A percentile compares a stretch with the other conserved stretches of the same genome.
phyloP scores from a whole-genome alignment of 192 early-diverging fungal genomes.

The Backusella liffmaniae region DNA sequence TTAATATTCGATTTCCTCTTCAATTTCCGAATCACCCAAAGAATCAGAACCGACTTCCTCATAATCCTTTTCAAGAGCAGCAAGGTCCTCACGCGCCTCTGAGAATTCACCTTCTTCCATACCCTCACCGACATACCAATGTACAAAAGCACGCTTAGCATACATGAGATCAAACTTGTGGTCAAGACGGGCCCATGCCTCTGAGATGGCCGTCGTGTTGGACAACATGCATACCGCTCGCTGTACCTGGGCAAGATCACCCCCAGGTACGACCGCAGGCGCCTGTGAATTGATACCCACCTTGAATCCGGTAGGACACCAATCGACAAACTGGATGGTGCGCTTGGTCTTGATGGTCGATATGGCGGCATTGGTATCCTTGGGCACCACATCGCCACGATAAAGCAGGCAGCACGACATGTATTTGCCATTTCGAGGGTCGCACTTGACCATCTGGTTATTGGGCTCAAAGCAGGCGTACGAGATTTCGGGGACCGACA shows the following conservation, averaged over 20 bases:
- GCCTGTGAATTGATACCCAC: constrained; percentile 96
- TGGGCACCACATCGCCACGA: constrained; percentile 98
- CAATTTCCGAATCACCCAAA: constrained; percentile 78
- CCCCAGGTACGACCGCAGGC: constrained; percentile 86
- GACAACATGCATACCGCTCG: constrained; percentile 97
- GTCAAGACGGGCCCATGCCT: constrained; percentile 98
- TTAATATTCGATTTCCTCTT: constrained; percentile 39
- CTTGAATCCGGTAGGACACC: constrained; percentile 99
- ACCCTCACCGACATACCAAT: constrained; percentile 99
- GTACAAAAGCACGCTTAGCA: constrained; percentile 99
- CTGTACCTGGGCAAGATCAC: constrained; percentile 93
- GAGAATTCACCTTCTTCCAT: constrained; percentile 99
- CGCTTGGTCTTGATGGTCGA: constrained; percentile 91
- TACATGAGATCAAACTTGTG: constrained; percentile 99
- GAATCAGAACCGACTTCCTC: constrained; percentile 99
- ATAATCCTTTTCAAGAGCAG: constrained; percentile 99
- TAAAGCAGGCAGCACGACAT: constrained; percentile 99
- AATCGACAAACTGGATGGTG: constrained; percentile 98
- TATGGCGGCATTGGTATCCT: constrained; percentile 93
- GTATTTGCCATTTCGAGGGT: constrained; percentile 96
- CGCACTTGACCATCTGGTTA: constrained; percentile 99
- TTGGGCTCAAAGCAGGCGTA: constrained; percentile 94
- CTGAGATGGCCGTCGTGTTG: constrained; percentile 99
- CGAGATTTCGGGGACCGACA: constrained; percentile 95
- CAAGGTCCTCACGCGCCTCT: constrained; percentile 99